These are phyloP conservation scores for Balamuthia mandrillaris DNA, from an alignment of 208 protist species.

Conservation along the genomic window DNA sequence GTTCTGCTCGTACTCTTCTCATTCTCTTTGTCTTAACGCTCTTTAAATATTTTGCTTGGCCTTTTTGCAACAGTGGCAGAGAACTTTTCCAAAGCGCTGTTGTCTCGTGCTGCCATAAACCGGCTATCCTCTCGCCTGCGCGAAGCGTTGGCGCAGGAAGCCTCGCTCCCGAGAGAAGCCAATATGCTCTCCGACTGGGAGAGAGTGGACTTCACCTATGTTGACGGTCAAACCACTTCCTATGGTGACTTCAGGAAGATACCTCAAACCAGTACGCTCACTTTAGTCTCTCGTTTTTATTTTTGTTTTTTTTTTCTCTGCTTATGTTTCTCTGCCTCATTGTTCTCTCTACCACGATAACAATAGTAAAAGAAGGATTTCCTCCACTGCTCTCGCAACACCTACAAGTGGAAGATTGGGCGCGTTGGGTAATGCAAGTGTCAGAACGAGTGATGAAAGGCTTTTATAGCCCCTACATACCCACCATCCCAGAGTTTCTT, in stretches of 20 bases:
- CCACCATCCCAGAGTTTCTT: too few species aligned
- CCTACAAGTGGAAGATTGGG: background rate
- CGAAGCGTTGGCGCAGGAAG: background rate
- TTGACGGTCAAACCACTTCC: background rate
- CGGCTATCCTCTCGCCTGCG: background rate
- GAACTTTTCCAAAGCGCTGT: too few species aligned
- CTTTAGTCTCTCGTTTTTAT: background rate
- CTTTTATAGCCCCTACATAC: too few species aligned
- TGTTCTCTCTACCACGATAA: background rate
- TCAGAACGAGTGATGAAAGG: background rate
- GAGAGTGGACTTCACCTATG: background rate
- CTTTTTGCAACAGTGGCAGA: too few species aligned
- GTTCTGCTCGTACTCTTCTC: background rate
- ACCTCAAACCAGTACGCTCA: background rate
- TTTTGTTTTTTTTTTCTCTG: background rate
- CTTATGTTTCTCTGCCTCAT: background rate
- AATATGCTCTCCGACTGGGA: background rate
- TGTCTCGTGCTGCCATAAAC: background rate
- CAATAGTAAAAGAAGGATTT: background rate
- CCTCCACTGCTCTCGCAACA: background rate
- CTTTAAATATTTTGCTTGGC: too few species aligned
- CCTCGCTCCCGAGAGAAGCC: background rate
- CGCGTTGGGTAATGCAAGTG: background rate
- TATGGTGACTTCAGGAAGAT: too few species aligned
- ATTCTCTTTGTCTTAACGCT: background rate